Evolutionary conservation across 805 yeast genomes (phyloP).

Genomic region (Ogataea parapolymorpha): DNA sequence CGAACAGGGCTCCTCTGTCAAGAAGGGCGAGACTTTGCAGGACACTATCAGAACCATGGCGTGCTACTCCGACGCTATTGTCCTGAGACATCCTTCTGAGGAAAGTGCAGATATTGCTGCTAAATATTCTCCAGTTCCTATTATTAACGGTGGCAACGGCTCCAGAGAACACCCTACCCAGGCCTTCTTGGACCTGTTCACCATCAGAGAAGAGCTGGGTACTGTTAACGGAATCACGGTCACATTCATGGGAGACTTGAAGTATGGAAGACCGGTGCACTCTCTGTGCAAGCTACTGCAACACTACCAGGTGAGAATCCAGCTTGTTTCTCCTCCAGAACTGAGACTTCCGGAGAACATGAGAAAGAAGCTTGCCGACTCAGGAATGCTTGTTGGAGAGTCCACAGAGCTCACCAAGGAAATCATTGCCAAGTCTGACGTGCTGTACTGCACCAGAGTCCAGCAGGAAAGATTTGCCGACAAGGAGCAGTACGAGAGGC

Average conservation of each 20-base stretch:
- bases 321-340: slow-evolving; percentile 88
- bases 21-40: slow-evolving; percentile 97
- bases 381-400: slow-evolving; percentile 72
- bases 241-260: slow-evolving; percentile 98
- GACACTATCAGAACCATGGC: slow-evolving; percentile 95
- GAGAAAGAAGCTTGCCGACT: slow-evolving; percentile 58
- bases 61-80: slow-evolving; percentile 95
- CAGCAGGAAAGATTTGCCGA: slow-evolving; percentile 93
- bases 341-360: slow-evolving; percentile 77
- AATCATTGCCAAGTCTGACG: slow-evolving; percentile 86
- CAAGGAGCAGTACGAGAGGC: slow-evolving; percentile 72
- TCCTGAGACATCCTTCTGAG: slow-evolving; percentile 92
- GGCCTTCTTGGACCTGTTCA: slow-evolving; percentile 94
- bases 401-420: slow-evolving; percentile 77
- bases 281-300: slow-evolving; percentile 86
- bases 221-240: slow-evolving; percentile 97
- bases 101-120: slow-evolving; percentile 93
- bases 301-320: slow-evolving; percentile 90
- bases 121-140: slow-evolving; percentile 94
- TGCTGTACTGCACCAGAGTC: slow-evolving; percentile 94
- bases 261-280: slow-evolving; percentile 98
- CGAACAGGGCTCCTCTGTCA: slow-evolving; percentile 86
- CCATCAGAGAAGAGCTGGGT: slow-evolving; percentile 98
- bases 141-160: slow-evolving; percentile 97
- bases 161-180: slow-evolving; percentile 98